Conservation (phyloP, 805 yeast species). For the Phaffomyces thermotolerans region DNA sequence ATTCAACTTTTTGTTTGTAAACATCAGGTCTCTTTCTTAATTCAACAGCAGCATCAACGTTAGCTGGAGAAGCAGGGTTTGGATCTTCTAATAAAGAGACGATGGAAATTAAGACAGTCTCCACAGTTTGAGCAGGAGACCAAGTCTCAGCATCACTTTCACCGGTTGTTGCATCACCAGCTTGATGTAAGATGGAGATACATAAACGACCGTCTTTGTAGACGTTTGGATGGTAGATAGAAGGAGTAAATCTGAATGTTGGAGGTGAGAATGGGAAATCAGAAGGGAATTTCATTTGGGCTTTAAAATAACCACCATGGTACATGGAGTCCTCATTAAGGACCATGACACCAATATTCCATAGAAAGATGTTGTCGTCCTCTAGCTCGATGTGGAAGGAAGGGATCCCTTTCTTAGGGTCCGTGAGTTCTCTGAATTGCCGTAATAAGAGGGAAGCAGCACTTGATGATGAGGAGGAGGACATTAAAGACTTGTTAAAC, state of each 20-base stretch:
- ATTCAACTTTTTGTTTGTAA: conserved; percentile 65
- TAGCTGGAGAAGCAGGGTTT: conserved; percentile 88
- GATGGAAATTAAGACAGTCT: conserved; percentile 81
- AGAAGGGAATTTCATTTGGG: conserved; percentile 87
- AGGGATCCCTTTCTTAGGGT: conserved; percentile 77
- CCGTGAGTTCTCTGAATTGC: conserved; percentile 89
- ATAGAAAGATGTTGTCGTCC: conserved; percentile 53
- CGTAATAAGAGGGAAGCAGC: conserved; percentile 85
- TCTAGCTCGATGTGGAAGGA: conserved; percentile 63
- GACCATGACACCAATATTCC: conserved; percentile 92
- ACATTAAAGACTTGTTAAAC: conserved; percentile 4
- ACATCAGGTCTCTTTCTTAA: conserved; percentile 76
- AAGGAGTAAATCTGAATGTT: conserved; percentile 83
- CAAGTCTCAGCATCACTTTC: conserved; percentile 93
- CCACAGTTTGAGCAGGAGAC: conserved; percentile 92
- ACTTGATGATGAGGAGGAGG: conserved; percentile 22
- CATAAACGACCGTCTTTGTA: conserved; percentile 90
- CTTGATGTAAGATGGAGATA: conserved; percentile 85
- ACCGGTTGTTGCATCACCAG: conserved; percentile 84
- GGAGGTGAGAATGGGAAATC: conserved; percentile 95
- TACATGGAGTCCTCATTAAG: conserved; percentile 82
- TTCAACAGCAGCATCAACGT: conserved; percentile 90
- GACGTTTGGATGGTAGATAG: conserved; percentile 92
- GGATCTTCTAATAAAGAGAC: conserved; percentile 91
- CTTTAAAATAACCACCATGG: conserved; percentile 91